Conservation (phyloP, 495 filamentous ascomycete genomes). For the Penicillium chermesinum region DNA sequence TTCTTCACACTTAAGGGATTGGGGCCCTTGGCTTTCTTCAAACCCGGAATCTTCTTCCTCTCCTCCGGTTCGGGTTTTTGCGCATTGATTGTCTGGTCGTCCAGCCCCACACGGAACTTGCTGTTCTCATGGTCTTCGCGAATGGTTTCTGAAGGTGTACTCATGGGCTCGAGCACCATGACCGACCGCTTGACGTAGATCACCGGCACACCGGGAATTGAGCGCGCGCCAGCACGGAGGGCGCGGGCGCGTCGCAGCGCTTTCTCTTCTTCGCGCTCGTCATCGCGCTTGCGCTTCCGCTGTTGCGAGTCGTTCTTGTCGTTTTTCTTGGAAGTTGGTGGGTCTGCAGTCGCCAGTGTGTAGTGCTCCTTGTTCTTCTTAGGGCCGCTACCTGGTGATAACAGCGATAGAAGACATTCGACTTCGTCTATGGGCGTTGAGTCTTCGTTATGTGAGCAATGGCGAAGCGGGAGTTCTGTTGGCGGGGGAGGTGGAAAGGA, state of each 20-base stretch:
- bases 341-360: slow-evolving; percentile 67
- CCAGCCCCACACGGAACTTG: slow-evolving; percentile 72
- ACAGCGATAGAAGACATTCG: slow-evolving; percentile 72
- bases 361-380: slow-evolving; percentile 84
- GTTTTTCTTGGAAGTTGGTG: slow-evolving; percentile 22
- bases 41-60: slow-evolving; percentile 53
- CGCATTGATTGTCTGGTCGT: slow-evolving; percentile 40
- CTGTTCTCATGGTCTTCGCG: slow-evolving; percentile 63
- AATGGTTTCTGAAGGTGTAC: slow-evolving; percentile 52
- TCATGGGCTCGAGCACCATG: slow-evolving; percentile 89
- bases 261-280: slow-evolving; percentile 30
- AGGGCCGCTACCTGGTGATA: slow-evolving; percentile 60
- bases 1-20: slow-evolving; percentile 93
- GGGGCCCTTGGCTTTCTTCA: slow-evolving; percentile 71
- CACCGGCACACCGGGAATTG: slow-evolving; percentile 67
- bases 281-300: slow-evolving; percentile 25
- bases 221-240: slow-evolving; percentile 31
- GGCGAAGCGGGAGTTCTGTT: slow-evolving; percentile 65
- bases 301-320: slow-evolving; percentile 16
- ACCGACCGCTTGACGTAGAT: slow-evolving; percentile 82
- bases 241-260: slow-evolving; percentile 29
- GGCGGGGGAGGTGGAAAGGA: slow-evolving; percentile 42
- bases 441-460: slow-evolving; percentile 84
- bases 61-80: slow-evolving; percentile 38
- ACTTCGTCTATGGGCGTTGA: slow-evolving; percentile 67